Conservation (phyloP, 2,329 filamentous ascomycete genomes). For the Xylariaceae sp. region DNA sequence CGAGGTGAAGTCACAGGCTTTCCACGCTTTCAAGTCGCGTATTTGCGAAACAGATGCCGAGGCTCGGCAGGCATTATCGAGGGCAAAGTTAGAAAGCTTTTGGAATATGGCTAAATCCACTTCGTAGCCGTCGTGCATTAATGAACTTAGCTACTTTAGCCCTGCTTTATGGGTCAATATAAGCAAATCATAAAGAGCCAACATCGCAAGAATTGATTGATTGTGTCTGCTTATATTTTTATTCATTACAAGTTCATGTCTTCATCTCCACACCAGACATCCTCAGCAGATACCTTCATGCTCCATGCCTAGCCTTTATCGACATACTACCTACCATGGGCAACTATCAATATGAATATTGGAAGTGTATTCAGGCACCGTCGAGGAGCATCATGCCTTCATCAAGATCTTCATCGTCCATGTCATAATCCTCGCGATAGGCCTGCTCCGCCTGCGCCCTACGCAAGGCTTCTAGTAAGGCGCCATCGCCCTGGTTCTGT, state of each 20-base stretch:
- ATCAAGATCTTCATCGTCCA: conserved; percentile 51
- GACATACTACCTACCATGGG: neutral
- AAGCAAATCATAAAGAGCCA: neutral
- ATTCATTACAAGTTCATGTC: conserved; percentile 1
- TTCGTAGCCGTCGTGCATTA: conserved; percentile 23
- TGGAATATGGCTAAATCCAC: conserved; percentile 80
- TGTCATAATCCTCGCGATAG: conserved; percentile 44
- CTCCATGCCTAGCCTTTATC: neutral
- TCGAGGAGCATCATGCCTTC: conserved; percentile 52
- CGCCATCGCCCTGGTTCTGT: conserved; percentile 43
- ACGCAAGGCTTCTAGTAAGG: conserved; percentile 28
- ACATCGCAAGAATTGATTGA: neutral
- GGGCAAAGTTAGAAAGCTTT: conserved; percentile 90
- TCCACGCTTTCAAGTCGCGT: conserved; percentile 83
- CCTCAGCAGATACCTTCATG: neutral
- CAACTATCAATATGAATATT: neutral
- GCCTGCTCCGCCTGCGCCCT: conserved; percentile 28
- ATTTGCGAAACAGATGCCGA: conserved; percentile 92
- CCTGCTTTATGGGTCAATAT: neutral
- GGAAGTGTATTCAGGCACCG: conserved; percentile 10
- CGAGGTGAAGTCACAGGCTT: conserved; percentile 72
- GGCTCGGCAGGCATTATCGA: conserved; percentile 72
- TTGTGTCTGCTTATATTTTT: neutral
- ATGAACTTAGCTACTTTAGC: neutral
- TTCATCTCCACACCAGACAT: neutral